A percentile compares a stretch with the other conserved stretches of the same genome.
These are phyloP conservation scores for Colletotrichum sp. DNA, from an alignment of 2,329 filamentous ascomycete genomes.

Conservation along the genomic window DNA sequence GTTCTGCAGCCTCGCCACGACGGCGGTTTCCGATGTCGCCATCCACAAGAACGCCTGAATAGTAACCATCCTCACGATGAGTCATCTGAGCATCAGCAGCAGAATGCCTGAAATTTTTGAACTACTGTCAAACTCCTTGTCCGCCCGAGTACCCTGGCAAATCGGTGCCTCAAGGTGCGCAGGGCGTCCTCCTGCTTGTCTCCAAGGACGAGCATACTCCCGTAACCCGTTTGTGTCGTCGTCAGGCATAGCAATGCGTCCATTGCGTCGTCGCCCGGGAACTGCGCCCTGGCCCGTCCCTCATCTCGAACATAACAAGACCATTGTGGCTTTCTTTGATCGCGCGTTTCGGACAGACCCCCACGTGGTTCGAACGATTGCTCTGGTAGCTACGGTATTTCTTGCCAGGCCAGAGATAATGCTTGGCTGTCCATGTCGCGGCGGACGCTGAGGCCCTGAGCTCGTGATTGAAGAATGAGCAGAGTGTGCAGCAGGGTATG, in stretches of 20 bases:
- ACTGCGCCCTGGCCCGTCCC: neutral
- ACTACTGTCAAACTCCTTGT: neutral
- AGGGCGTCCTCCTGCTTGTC: neutral
- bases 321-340: neutral
- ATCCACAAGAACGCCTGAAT: neutral
- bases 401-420: neutral
- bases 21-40: neutral
- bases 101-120: neutral
- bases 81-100: neutral
- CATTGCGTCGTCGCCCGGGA: neutral
- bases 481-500: neutral
- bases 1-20: neutral
- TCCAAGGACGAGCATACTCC: neutral
- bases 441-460: neutral
- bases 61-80: neutral
- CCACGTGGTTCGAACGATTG: neutral
- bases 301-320: neutral
- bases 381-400: neutral
- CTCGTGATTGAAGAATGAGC: neutral
- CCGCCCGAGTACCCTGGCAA: neutral
- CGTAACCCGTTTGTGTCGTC: neutral
- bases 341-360: neutral
- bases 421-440: neutral
- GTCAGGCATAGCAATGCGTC: neutral
- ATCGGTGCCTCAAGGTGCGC: neutral